Evolutionary conservation across 306 rosid species (phyloP), one percentile per base, ranked within the genome.

Genomic region (Echinosophora koreensis): DNA sequence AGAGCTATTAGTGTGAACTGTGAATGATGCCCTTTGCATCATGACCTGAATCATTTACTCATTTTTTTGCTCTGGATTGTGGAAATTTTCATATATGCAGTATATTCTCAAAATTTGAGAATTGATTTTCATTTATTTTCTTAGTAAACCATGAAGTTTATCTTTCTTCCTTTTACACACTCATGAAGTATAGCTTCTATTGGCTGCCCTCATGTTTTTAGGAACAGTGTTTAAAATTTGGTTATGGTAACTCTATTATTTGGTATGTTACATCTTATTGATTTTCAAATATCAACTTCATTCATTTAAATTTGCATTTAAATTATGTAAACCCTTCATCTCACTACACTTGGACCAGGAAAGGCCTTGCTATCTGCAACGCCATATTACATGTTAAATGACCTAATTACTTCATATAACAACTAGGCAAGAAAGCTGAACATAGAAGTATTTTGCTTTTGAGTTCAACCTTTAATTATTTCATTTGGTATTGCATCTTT

Each of bases 401-500:
- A 37, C 22, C 2, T 30, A 34, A 76, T 63, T 22, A 66, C 54
- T 60, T 78, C 46, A 4, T 30, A 38, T 67, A 69, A 50, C 37
- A 55, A 49, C 34, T 37, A 60, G 10, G 71, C 49, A 16, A 4
- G 70, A 57, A 71, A 68, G 63, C 72, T 46, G 41, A 74, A 47
- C 55, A 51, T 28, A 9, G 54, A 35, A 68, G 13, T 59, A 66
- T 54, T 16, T 4, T 17, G 3, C 60, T 66, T 63, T 71, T 61
- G 28, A 51, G 38, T 50, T 50, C 65, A 65, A 55, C 22, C 15
- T 64, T 76, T 59, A 50, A 73, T 57, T 74, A 69, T 35, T 47
- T 78, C 57, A 69, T 63, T 71, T 85, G 67, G 42, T 46, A 69
- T 58, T 52, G 41, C 76, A 12, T 60, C 67, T 74, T 62, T 78